Percentiles rank a stretch among this genome's conserved stretches.
Evolutionary conservation across 1,139 yeast species (phyloP).

Genomic region (Nakaseomyces nivariensis): DNA sequence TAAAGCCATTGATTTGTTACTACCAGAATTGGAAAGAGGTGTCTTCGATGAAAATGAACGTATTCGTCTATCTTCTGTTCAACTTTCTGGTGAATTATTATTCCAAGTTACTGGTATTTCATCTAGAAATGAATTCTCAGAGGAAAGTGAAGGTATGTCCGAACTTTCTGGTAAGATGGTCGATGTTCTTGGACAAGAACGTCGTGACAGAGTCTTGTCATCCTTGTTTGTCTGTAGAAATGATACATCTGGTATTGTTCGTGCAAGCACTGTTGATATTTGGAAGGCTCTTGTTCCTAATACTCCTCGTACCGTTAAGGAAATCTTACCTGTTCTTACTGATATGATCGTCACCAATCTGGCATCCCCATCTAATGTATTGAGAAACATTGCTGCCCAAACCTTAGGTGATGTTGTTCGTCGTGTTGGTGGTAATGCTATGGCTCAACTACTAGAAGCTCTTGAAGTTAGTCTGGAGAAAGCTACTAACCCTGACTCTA

Average conservation of each 20-base stretch:
- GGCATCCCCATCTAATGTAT: conserved; percentile 69
- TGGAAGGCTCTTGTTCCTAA: conserved; percentile 97
- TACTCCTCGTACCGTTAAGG: conserved; percentile 93
- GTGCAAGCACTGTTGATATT: conserved; percentile 86
- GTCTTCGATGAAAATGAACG: conserved; percentile 75
- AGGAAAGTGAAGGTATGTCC: conserved; percentile 51
- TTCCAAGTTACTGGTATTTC: conserved; percentile 92
- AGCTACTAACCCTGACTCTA: conserved; percentile 63
- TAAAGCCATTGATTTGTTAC: conserved; percentile 82
- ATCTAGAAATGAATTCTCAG: conserved; percentile 48
- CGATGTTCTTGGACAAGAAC: conserved; percentile 74
- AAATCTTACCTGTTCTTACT: conserved; percentile 77
- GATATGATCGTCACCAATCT: conserved; percentile 69
- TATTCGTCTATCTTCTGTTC: conserved; percentile 88
- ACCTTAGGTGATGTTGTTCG: conserved; percentile 93
- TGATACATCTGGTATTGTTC: conserved; percentile 78
- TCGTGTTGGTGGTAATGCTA: conserved; percentile 85
- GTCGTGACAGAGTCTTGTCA: conserved; percentile 80
- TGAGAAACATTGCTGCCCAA: conserved; percentile 83
- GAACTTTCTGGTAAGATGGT: conserved; percentile 60
- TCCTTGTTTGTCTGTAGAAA: conserved; percentile 86
- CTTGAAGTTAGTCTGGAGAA: conserved; percentile 54
- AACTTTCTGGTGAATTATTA: conserved; percentile 90
- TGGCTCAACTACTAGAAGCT: conserved; percentile 77
- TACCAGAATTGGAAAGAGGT: conserved; percentile 91